A percentile compares a stretch with the other conserved stretches of the same genome.
Evolutionary conservation across 2,329 filamentous ascomycete genomes (phyloP).

Genomic region (Pezicula radicicola): DNA sequence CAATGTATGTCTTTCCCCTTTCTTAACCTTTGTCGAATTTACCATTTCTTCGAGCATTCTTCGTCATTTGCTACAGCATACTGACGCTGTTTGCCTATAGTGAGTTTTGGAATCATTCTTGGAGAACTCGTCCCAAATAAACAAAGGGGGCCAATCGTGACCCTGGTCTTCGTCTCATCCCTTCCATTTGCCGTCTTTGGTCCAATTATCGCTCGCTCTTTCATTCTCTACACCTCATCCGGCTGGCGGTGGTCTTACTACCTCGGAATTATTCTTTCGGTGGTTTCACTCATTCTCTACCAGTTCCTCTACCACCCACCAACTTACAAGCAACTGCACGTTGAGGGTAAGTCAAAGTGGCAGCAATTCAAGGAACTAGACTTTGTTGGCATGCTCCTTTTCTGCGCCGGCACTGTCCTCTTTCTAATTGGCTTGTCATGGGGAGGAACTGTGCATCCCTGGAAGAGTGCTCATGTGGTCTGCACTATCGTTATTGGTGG

Average conservation of each 20-base stretch:
- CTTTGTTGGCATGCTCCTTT: conserved; percentile 41
- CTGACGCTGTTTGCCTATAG: neutral
- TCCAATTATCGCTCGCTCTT: conserved; percentile 42
- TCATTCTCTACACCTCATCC: conserved; percentile 38
- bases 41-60: too few species aligned
- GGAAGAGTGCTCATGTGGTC: conserved; percentile 36
- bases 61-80: too few species aligned
- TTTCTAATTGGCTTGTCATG: conserved; percentile 41
- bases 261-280: conserved; percentile 41
- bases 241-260: conserved; percentile 50
- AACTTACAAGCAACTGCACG: conserved; percentile 39
- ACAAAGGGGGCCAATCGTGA: conserved; percentile 33
- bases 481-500: conserved; percentile 17
- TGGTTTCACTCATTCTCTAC: conserved; percentile 37
- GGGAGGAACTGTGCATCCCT: conserved; percentile 39
- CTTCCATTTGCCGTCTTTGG: conserved; percentile 41
- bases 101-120: conserved; percentile 34
- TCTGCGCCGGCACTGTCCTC: conserved; percentile 36
- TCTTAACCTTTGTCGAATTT: too few species aligned
- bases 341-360: conserved; percentile 29
- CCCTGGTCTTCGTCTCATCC: conserved; percentile 36
- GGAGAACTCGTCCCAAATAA: conserved; percentile 43
- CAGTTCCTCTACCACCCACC: conserved; percentile 45
- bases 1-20: conserved; percentile 29
- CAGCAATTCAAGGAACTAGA: conserved; percentile 42